Evolutionary conservation across 176 grass and related monocot species (phyloP).

Genomic region (Musa troglodytarum): DNA sequence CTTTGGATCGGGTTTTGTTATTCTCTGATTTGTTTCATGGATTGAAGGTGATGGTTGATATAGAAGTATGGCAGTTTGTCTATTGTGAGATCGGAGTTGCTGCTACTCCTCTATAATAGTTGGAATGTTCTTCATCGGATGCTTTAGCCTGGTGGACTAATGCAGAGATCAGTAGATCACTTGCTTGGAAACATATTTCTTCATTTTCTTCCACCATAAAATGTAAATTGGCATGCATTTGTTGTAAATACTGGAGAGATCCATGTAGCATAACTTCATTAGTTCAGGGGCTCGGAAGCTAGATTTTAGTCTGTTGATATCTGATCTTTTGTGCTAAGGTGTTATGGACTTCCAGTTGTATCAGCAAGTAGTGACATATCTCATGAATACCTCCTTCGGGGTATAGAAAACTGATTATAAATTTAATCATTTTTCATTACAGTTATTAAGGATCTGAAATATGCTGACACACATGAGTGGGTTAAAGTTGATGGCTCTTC

Average conservation of each 20-base stretch:
- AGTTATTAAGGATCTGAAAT: slow-evolving; percentile 90
- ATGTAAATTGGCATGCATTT: background rate
- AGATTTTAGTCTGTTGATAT: background rate
- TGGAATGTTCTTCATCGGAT: background rate
- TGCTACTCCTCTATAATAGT: background rate
- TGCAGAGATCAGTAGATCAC: too few species aligned
- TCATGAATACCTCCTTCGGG: background rate
- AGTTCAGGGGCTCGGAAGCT: background rate
- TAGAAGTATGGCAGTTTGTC: background rate
- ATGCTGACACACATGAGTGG: slow-evolving; percentile 92
- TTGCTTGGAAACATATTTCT: background rate
- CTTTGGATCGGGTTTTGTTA: too few species aligned
- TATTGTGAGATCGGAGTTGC: background rate
- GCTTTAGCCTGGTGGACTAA: background rate
- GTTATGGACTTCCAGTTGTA: background rate
- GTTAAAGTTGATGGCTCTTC: slow-evolving; percentile 72
- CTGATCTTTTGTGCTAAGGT: background rate
- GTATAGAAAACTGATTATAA: background rate
- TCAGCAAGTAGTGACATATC: background rate
- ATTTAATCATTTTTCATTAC: slow-evolving; percentile 14
- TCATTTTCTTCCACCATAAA: background rate
- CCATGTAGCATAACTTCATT: background rate
- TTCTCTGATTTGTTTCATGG: background rate
- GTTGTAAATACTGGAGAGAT: background rate
- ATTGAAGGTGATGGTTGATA: background rate